phyloP scores from a whole-genome alignment of 1,139 yeast genomes.

The Yamadazyma epiphylla region DNA sequence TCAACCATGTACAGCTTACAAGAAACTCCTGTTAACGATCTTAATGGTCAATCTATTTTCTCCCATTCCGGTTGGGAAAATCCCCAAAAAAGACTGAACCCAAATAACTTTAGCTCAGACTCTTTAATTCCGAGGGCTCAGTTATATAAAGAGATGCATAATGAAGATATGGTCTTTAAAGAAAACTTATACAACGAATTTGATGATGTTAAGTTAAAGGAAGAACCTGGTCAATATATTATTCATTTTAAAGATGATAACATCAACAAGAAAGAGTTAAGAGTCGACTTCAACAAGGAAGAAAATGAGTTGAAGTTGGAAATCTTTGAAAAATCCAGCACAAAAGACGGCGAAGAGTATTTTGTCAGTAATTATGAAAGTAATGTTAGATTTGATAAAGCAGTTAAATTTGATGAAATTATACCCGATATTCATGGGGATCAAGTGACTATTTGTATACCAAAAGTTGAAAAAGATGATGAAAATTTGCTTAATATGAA shows the following conservation, averaged over 20 bases:
- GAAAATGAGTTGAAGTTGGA: constrained; percentile 21
- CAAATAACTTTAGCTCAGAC: constrained; percentile 14
- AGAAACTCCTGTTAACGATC: constrained; percentile 8
- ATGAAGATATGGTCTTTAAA: constrained; percentile 14
- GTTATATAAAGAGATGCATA: constrained; percentile 12
- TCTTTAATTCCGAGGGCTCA: constrained; percentile 14
- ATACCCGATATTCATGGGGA: constrained; percentile 18
- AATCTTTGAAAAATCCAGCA: constrained; percentile 12
- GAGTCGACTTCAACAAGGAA: constrained; percentile 20
- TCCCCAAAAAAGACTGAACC: constrained; percentile 14
- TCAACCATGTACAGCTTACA: constrained; percentile 9
- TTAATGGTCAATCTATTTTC: constrained; percentile 14
- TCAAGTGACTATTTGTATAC: constrained; percentile 19
- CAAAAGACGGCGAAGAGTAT: constrained; percentile 10
- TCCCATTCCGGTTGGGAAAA: constrained; percentile 13
- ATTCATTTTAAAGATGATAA: constrained; percentile 19
- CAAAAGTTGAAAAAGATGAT: constrained; percentile 21
- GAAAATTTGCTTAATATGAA: constrained; percentile 17
- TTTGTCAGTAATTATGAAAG: constrained; percentile 18
- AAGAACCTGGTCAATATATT: constrained; percentile 20
- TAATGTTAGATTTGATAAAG: constrained; percentile 20
- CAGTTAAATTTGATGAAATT: constrained; percentile 19
- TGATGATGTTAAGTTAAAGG: constrained; percentile 20
- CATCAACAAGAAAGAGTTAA: constrained; percentile 19
- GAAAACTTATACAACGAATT: constrained; percentile 15